Evolutionary conservation across 768 basidiomycete genomes (phyloP), one percentile per base, ranked within the genome.

Genomic region (Leccinum subgranulosum): DNA sequence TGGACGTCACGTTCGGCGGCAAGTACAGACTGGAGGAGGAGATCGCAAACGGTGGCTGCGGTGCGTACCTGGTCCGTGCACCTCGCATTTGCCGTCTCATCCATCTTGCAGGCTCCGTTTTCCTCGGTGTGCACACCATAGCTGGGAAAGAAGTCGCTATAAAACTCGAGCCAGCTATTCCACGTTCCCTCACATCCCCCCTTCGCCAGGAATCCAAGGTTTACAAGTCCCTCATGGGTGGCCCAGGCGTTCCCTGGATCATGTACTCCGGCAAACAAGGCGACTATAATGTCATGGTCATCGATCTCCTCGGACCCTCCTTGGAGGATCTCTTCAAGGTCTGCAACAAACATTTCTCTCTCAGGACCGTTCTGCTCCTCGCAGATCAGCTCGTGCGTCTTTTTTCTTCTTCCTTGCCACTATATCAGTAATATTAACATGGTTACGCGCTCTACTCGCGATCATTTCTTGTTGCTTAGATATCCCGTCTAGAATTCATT

Each of bases 211-310:
- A 95, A 70, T 87, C 87, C 43, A 92, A 90, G 74, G 92, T 94
- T 41, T 95, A 95, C 81, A 93, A 92, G 76, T 86, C 87, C 0
- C 82, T 95, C 60, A 90, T 89, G 81, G 92, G 93, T 45, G 91
- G 89, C 49, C 85, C 88, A 27, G 92, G 92, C 41, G 90, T 95
- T 0, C 92, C 92, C 1, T 94, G 90, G 84, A 89, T 94, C 61
- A 86, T 93, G 79, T 94, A 91, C 85, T 92, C 88, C 5, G 93
- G 93, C 29, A 87, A 84, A 59, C 87, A 95, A 68, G 95, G 89
- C 29, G 86, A 94, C 73, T 98, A 94, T 76, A 98, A 98, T 69
- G 94, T 98, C 65, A 91, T 99, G 82, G 92, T 98, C 68, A 94
- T 98, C 68, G 96, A 98, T 79, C 83, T 98, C 27, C 83, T 99